These are phyloP conservation scores for Dichomitus squalens DNA, from an alignment of 1,284 basidiomycete species.

Conservation along the genomic window DNA sequence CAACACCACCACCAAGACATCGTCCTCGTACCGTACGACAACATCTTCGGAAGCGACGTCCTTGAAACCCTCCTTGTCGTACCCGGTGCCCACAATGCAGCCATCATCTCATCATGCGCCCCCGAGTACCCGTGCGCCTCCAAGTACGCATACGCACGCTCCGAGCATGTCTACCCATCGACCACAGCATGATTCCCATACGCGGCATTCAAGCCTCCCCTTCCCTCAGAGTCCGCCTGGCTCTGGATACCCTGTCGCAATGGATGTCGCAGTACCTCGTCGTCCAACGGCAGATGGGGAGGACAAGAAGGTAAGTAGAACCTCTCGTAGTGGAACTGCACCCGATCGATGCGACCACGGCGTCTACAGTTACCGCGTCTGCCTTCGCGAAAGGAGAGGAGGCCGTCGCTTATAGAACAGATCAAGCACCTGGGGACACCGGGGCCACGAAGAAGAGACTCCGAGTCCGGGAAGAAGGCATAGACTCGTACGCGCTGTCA, in stretches of 20 bases:
- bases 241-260: slow-evolving; percentile 27
- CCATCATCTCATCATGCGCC: not conserved
- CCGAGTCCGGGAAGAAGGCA: slow-evolving; percentile 12
- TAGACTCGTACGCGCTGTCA: slow-evolving; percentile 2
- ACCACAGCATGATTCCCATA: slow-evolving; percentile 6
- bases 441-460: slow-evolving; percentile 13
- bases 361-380: slow-evolving; percentile 8
- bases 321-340: not conserved
- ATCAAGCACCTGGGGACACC: slow-evolving; percentile 18
- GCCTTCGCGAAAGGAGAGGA: slow-evolving; percentile 21
- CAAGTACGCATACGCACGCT: slow-evolving; percentile 5
- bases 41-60: slow-evolving; percentile 22
- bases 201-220: slow-evolving; percentile 18
- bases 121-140: not conserved
- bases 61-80: slow-evolving; percentile 10
- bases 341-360: slow-evolving; percentile 7
- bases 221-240: slow-evolving; percentile 33
- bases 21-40: slow-evolving; percentile 25
- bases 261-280: slow-evolving; percentile 26
- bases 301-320: slow-evolving; percentile 16
- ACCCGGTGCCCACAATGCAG: slow-evolving; percentile 8
- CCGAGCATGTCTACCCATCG: slow-evolving; percentile 7
- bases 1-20: slow-evolving; percentile 12
- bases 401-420: slow-evolving; percentile 23
- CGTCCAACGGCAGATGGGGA: slow-evolving; percentile 7